Evolutionary conservation across 2,329 filamentous ascomycete genomes (phyloP).

Genomic region (Dactylellina cionopaga): DNA sequence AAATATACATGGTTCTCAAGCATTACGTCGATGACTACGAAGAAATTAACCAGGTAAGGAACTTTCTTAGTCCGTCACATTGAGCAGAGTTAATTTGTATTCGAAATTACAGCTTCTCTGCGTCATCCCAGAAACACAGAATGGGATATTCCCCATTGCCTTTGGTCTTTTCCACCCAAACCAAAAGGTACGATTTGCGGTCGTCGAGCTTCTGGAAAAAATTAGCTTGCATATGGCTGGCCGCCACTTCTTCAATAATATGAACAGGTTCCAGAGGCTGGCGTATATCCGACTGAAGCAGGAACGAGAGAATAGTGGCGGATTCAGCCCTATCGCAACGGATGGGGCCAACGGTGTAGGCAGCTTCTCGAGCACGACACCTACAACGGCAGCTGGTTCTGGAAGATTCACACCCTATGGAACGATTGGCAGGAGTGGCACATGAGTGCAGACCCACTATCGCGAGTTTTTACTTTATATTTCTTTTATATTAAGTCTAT

Average conservation of each 20-base stretch:
- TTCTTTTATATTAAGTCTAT: constrained; percentile 1
- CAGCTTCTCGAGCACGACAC: constrained; percentile 38
- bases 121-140: constrained; percentile 84
- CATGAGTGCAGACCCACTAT: neutral
- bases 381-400: constrained; percentile 45
- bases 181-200: constrained; percentile 77
- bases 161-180: constrained; percentile 93
- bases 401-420: constrained; percentile 34
- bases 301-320: constrained; percentile 63
- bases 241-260: constrained; percentile 86
- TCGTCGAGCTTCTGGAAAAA: constrained; percentile 81
- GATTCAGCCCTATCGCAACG: constrained; percentile 22
- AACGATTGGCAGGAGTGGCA: constrained; percentile 13
- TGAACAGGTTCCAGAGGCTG: constrained; percentile 88
- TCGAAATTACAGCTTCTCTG: constrained; percentile 70
- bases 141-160: constrained; percentile 88
- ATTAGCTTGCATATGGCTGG: constrained; percentile 85
- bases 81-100: constrained; percentile 56
- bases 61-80: neutral
- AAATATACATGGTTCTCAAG: constrained; percentile 84
- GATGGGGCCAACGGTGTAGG: constrained; percentile 21
- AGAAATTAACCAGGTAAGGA: constrained; percentile 72
- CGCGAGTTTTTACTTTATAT: neutral
- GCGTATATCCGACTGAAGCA: constrained; percentile 82
- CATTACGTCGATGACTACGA: constrained; percentile 81